A percentile compares a stretch with the other conserved stretches of the same genome.
These are phyloP conservation scores for Chlamydomonas asymmetrica DNA, from an alignment of 139 green algal genomes.

Conservation along the genomic window DNA sequence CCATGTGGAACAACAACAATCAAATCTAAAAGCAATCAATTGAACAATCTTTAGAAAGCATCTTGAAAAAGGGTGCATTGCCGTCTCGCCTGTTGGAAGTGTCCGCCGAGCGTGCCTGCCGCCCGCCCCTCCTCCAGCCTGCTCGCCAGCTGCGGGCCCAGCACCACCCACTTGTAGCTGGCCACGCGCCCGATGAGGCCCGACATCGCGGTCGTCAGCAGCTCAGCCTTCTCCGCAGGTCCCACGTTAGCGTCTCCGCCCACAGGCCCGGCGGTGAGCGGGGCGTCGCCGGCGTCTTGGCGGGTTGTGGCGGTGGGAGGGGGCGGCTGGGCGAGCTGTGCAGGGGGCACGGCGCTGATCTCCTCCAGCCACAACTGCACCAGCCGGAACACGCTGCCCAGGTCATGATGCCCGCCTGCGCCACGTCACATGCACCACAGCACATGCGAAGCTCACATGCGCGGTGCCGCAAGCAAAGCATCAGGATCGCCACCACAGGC, in stretches of 20 bases:
- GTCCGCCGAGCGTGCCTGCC: not conserved
- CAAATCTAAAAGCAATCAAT: not conserved
- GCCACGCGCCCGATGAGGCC: constrained; percentile 56
- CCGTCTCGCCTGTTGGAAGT: constrained; percentile 24
- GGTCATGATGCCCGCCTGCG: constrained; percentile 34
- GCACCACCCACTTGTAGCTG: constrained; percentile 87
- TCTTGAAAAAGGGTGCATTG: not conserved
- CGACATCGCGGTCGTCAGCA: constrained; percentile 39
- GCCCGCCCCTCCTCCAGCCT: not conserved
- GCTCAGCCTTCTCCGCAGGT: not conserved
- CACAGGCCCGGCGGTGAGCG: too few species aligned
- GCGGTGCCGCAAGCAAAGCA: not conserved
- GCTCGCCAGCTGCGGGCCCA: constrained; percentile 89
- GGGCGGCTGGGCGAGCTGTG: too few species aligned
- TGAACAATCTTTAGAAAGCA: not conserved
- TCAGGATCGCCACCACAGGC: not conserved
- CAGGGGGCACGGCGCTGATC: too few species aligned
- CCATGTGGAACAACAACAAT: not conserved
- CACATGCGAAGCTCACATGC: not conserved
- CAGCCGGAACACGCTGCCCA: constrained; percentile 65
- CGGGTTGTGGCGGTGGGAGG: too few species aligned
- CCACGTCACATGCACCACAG: too few species aligned
- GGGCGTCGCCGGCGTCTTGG: too few species aligned
- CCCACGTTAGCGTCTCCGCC: not conserved
- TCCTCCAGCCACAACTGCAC: constrained; percentile 76